Conservation (phyloP, 1,284 basidiomycete genomes). For the Coniferiporia weirii region DNA sequence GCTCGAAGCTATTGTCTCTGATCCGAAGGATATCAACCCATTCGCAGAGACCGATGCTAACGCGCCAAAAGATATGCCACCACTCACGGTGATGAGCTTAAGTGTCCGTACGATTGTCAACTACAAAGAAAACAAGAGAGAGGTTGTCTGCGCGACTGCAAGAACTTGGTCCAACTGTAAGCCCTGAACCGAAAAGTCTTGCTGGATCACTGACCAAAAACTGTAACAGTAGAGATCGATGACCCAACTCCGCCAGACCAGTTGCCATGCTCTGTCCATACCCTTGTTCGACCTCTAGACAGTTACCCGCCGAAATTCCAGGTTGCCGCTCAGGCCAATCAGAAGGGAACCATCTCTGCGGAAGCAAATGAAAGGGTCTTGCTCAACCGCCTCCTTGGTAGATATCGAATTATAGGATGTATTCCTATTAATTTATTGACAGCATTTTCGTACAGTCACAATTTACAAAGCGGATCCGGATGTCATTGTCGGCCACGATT, state of each 20-base stretch:
- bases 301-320: constrained; percentile 88
- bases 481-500: constrained; percentile 92
- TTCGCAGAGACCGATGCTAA: constrained; percentile 68
- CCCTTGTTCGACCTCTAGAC: constrained; percentile 91
- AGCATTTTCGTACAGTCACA: constrained; percentile 44
- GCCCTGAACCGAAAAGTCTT: constrained; percentile 26
- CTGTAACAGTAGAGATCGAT: constrained; percentile 69
- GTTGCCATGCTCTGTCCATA: constrained; percentile 78
- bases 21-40: constrained; percentile 87
- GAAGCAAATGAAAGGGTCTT: constrained; percentile 84
- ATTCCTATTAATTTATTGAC: neutral
- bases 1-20: constrained; percentile 79
- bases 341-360: constrained; percentile 69
- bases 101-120: constrained; percentile 92
- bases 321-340: constrained; percentile 53
- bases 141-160: constrained; percentile 83
- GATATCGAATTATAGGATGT: constrained; percentile 19
- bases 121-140: constrained; percentile 89
- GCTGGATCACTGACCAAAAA: neutral
- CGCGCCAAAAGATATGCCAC: constrained; percentile 81
- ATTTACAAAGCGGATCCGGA: constrained; percentile 91
- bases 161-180: constrained; percentile 86
- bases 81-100: constrained; percentile 88
- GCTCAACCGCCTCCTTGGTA: constrained; percentile 77
- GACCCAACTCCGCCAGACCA: constrained; percentile 86